Evolutionary conservation across 2,329 filamentous ascomycete species (phyloP).

Genomic region (Penicillium sp.): DNA sequence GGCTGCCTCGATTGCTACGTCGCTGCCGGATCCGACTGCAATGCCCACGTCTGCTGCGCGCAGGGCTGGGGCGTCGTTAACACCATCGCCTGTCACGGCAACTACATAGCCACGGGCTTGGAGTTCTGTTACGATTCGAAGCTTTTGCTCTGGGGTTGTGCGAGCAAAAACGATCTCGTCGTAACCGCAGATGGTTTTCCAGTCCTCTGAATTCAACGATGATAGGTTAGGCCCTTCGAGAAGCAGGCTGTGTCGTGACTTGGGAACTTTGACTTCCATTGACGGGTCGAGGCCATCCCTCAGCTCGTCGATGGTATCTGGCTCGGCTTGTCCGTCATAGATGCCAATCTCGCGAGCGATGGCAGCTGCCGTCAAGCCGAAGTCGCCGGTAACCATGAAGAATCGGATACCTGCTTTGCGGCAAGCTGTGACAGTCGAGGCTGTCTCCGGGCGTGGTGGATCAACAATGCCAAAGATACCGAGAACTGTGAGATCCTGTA

Average conservation of each 20-base stretch:
- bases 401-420: conserved; percentile 39
- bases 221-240: conserved; percentile 66
- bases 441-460: conserved; percentile 39
- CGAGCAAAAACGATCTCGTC: conserved; percentile 51
- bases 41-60: conserved; percentile 34
- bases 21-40: conserved; percentile 38
- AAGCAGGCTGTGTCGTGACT: conserved; percentile 54
- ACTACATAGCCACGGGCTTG: conserved; percentile 39
- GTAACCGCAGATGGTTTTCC: conserved; percentile 60
- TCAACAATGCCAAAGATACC: conserved; percentile 52
- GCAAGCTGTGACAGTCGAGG: conserved; percentile 35
- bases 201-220: conserved; percentile 63
- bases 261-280: conserved; percentile 20
- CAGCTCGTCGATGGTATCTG: conserved; percentile 58
- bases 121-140: conserved; percentile 43
- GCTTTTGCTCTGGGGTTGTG: conserved; percentile 44
- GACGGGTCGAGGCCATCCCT: conserved; percentile 27
- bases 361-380: conserved; percentile 40
- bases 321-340: conserved; percentile 42
- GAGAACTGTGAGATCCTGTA: conserved; percentile 48
- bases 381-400: conserved; percentile 47
- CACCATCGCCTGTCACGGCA: conserved; percentile 41
- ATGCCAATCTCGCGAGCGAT: conserved; percentile 45
- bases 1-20: conserved; percentile 42
- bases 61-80: conserved; percentile 38